phyloP scores from a whole-genome alignment of 345 rosid species.

The Abelmoschus esculentus region DNA sequence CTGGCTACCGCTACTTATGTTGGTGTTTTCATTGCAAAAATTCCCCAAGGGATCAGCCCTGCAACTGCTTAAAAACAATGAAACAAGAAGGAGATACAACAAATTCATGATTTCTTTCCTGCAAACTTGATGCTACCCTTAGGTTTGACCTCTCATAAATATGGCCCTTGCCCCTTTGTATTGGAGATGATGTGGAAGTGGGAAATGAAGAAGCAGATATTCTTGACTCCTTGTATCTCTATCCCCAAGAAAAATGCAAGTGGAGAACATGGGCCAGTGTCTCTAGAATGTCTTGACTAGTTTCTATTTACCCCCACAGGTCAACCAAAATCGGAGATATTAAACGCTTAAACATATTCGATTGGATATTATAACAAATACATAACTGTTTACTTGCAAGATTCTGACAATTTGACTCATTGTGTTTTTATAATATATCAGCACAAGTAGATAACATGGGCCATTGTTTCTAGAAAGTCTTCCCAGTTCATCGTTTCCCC shows the following conservation, averaged over 20 bases:
- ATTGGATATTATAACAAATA: too few species aligned
- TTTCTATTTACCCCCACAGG: not conserved
- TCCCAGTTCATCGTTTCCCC: not conserved
- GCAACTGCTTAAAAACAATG: slow-evolving; percentile 20
- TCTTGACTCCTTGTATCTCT: not conserved
- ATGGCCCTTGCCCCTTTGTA: not conserved
- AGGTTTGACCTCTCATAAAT: not conserved
- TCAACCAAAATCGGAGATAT: not conserved
- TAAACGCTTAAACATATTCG: too few species aligned
- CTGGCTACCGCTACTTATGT: slow-evolving; percentile 22
- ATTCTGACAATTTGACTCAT: too few species aligned
- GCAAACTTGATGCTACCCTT: not conserved
- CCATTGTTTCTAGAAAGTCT: not conserved
- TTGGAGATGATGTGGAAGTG: not conserved
- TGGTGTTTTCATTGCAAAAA: slow-evolving; percentile 35
- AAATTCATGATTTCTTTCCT: not conserved
- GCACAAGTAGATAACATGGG: not conserved
- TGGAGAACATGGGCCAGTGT: not conserved
- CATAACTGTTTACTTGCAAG: too few species aligned
- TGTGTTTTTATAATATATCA: too few species aligned
- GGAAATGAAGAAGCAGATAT: not conserved
- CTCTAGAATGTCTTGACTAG: not conserved
- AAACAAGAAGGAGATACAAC: not conserved
- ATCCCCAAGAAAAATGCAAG: not conserved
- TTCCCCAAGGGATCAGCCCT: slow-evolving; percentile 46